A percentile compares a stretch with the other conserved stretches of the same genome.
Conservation (phyloP, 352 stramenopile genomes). For the Phytophthora constricta region DNA sequence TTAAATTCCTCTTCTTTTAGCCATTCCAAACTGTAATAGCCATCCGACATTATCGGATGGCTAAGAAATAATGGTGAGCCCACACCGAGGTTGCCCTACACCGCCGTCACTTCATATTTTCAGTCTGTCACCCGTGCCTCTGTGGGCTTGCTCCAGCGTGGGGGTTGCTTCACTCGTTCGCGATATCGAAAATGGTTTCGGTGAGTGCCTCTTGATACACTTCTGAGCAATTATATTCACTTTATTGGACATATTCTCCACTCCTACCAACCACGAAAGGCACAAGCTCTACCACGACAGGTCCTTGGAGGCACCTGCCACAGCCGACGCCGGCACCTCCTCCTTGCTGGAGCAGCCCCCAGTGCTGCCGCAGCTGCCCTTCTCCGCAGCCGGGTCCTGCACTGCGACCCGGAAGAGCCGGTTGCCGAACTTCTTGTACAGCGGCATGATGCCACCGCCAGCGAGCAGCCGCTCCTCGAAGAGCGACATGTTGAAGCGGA, state of each 20-base stretch:
- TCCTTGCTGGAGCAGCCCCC: slow-evolving; percentile 49
- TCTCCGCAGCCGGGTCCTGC: slow-evolving; percentile 54
- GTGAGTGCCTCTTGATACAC: too few relatives aligned
- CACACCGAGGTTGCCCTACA: too few relatives aligned
- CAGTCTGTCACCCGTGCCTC: too few relatives aligned
- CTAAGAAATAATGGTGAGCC: too few relatives aligned
- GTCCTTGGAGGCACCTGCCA: slow-evolving; percentile 49
- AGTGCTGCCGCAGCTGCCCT: slow-evolving; percentile 46
- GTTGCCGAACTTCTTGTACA: slow-evolving; percentile 90
- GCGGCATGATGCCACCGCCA: slow-evolving; percentile 84
- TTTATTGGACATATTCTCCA: slow-evolving; percentile 1
- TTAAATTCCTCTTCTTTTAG: too few relatives aligned
- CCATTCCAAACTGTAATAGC: too few relatives aligned
- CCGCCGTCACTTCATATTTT: too few relatives aligned
- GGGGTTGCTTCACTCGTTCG: too few relatives aligned
- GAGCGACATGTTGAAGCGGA: slow-evolving; percentile 89
- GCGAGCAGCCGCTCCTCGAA: slow-evolving; percentile 86
- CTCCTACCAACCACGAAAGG: slow-evolving; percentile 9
- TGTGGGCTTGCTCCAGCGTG: too few relatives aligned
- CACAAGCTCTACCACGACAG: slow-evolving; percentile 62
- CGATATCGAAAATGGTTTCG: too few relatives aligned
- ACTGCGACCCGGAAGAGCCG: slow-evolving; percentile 86
- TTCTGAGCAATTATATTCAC: not conserved
- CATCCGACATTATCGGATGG: too few relatives aligned
- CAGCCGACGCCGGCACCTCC: slow-evolving; percentile 33